Conservation (phyloP, 192 early-diverging fungal genomes). For the Coemansia sp. region DNA sequence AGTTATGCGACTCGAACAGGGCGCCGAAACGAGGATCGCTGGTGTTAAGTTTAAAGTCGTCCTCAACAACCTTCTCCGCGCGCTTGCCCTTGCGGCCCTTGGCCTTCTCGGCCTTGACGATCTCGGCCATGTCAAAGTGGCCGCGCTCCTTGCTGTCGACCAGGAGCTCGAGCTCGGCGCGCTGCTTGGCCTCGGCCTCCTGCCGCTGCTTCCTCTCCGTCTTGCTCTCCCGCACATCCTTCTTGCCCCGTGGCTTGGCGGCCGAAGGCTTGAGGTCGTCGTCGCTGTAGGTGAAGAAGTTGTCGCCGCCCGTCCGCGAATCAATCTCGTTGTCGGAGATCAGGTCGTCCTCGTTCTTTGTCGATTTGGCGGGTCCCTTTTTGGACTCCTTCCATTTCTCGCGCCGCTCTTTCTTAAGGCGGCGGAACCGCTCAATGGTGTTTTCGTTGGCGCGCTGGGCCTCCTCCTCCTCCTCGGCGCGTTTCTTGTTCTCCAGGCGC, state of each 20-base stretch:
- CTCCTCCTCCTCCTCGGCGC: constrained; percentile 54
- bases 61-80: constrained; percentile 56
- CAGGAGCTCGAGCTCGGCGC: constrained; percentile 80
- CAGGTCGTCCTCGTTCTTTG: constrained; percentile 53
- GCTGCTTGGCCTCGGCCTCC: constrained; percentile 60
- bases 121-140: constrained; percentile 88
- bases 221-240: constrained; percentile 43
- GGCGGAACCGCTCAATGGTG: constrained; percentile 77
- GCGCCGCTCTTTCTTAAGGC: constrained; percentile 82
- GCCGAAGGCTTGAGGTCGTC: constrained; percentile 14
- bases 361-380: constrained; percentile 3
- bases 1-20: constrained; percentile 71
- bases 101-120: constrained; percentile 82
- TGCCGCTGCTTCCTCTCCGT: constrained; percentile 59
- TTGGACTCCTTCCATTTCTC: constrained; percentile 59
- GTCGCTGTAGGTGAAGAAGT: constrained; percentile 58
- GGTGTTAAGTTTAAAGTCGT: constrained; percentile 86
- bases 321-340: constrained; percentile 62
- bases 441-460: constrained; percentile 62
- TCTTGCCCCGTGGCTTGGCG: constrained; percentile 40
- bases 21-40: constrained; percentile 84
- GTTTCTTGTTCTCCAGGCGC: constrained; percentile 56
- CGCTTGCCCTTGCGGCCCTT: constrained; percentile 57
- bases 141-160: constrained; percentile 63
- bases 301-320: constrained; percentile 50